phyloP scores from a whole-genome alignment of 1,139 yeast species.

The Yamadazyma aaseri region DNA sequence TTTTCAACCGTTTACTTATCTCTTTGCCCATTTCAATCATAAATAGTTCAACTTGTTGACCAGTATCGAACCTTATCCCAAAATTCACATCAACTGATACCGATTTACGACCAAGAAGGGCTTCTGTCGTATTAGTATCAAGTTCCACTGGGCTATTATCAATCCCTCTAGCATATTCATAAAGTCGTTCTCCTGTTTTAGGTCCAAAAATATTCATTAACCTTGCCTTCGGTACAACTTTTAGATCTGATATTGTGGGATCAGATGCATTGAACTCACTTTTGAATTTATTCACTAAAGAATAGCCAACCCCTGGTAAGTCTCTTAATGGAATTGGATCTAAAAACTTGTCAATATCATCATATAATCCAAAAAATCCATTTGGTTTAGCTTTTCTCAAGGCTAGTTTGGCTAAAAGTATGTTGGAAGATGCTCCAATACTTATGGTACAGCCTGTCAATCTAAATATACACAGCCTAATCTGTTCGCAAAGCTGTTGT shows the following conservation, averaged over 20 bases:
- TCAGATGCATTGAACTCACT: slow-evolving; percentile 8
- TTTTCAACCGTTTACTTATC: slow-evolving; percentile 50
- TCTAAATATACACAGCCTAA: slow-evolving; percentile 46
- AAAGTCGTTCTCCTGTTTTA: slow-evolving; percentile 67
- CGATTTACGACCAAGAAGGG: slow-evolving; percentile 58
- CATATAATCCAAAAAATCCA: slow-evolving; percentile 48
- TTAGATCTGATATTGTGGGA: slow-evolving; percentile 32
- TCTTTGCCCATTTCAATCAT: slow-evolving; percentile 59
- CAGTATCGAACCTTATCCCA: slow-evolving; percentile 74
- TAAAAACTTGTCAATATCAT: slow-evolving; percentile 37
- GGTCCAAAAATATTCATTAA: slow-evolving; percentile 57
- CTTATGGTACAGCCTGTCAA: slow-evolving; percentile 69
- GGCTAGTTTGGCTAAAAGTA: slow-evolving; percentile 78
- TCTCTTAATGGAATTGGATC: slow-evolving; percentile 46
- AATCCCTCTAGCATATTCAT: slow-evolving; percentile 60
- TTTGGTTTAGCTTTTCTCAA: slow-evolving; percentile 76
- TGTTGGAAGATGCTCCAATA: slow-evolving; percentile 71
- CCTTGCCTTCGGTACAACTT: slow-evolving; percentile 28
- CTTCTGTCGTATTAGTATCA: slow-evolving; percentile 42
- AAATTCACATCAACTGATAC: slow-evolving; percentile 88
- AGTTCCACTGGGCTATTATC: slow-evolving; percentile 60
- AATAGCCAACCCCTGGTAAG: slow-evolving; percentile 85
- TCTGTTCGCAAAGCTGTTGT: slow-evolving; percentile 26
- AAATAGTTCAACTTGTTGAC: slow-evolving; percentile 63
- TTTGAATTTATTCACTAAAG: slow-evolving; percentile 29